These are phyloP conservation scores for Globisporangium nunn DNA, from an alignment of 352 stramenopile genomes.

Conservation along the genomic window DNA sequence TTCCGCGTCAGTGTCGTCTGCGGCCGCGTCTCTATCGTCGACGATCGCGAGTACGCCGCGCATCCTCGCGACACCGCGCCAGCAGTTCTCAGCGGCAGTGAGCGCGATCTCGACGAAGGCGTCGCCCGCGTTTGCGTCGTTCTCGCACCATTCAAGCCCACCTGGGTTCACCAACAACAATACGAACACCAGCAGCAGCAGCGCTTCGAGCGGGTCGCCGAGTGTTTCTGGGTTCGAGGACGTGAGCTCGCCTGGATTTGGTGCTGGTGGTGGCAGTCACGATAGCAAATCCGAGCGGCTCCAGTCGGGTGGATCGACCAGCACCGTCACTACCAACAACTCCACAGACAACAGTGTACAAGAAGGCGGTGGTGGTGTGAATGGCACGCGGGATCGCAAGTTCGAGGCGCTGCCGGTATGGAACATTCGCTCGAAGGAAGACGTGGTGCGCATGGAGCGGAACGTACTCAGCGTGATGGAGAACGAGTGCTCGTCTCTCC, in stretches of 20 bases:
- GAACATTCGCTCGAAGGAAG: conserved; percentile 49
- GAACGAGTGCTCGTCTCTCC: conserved; percentile 42
- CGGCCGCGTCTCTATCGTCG: conserved; percentile 57
- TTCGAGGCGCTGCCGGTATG: conserved; percentile 22
- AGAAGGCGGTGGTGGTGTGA: background rate
- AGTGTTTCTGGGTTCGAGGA: conserved; percentile 3
- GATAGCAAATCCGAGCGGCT: background rate
- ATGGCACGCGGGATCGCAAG: background rate
- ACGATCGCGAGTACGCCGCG: conserved; percentile 71
- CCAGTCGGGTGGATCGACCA: background rate
- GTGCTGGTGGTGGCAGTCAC: background rate
- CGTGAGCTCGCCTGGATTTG: background rate
- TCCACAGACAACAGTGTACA: background rate
- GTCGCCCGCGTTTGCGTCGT: conserved; percentile 53
- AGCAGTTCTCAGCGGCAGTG: conserved; percentile 72
- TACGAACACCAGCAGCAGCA: conserved; percentile 1
- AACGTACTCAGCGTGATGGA: conserved; percentile 47
- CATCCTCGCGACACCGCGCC: conserved; percentile 47
- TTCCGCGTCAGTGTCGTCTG: conserved; percentile 63
- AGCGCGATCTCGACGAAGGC: conserved; percentile 73
- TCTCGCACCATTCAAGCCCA: conserved; percentile 24
- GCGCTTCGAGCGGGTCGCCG: conserved; percentile 3
- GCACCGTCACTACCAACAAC: background rate
- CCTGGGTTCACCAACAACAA: conserved; percentile 3
- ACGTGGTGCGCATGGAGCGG: conserved; percentile 51